A percentile compares a stretch with the other conserved stretches of the same genome.
These are phyloP conservation scores for Dendrocalamus latiflorus DNA, from an alignment of 202 grass and related monocot species.

Conservation along the genomic window DNA sequence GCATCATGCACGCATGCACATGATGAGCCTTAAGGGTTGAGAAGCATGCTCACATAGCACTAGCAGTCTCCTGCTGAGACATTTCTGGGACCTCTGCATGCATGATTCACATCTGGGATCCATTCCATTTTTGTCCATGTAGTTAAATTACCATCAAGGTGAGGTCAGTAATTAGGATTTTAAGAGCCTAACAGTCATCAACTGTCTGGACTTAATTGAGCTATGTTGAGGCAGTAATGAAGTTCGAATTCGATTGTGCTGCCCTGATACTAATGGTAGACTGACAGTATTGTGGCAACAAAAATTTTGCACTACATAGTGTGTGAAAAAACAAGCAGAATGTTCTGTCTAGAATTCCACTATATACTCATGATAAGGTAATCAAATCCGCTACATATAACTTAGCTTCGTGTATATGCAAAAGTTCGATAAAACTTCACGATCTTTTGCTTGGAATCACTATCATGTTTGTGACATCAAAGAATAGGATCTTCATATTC, in stretches of 20 bases:
- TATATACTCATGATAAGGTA: not conserved
- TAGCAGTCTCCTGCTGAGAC: not conserved
- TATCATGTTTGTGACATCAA: not conserved
- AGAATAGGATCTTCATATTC: not conserved
- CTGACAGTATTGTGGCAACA: not conserved
- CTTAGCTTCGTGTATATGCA: not conserved
- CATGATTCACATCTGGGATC: not conserved
- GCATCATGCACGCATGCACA: not conserved
- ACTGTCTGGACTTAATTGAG: not conserved
- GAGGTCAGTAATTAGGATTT: not conserved
- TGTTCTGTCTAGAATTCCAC: not conserved
- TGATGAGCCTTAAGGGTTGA: not conserved
- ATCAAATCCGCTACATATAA: not conserved
- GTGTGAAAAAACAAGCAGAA: not conserved
- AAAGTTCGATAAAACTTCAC: not conserved
- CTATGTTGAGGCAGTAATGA: not conserved
- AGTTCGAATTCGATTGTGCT: not conserved
- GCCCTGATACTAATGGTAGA: not conserved
- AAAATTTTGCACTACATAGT: not conserved
- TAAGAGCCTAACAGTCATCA: not conserved
- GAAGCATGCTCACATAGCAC: not conserved
- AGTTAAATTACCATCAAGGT: not conserved
- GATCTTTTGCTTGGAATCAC: not conserved
- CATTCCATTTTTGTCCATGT: not conserved
- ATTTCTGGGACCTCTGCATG: not conserved